phyloP scores from a whole-genome alignment of 1,284 basidiomycete species.

The Porogramme epimiltina region DNA sequence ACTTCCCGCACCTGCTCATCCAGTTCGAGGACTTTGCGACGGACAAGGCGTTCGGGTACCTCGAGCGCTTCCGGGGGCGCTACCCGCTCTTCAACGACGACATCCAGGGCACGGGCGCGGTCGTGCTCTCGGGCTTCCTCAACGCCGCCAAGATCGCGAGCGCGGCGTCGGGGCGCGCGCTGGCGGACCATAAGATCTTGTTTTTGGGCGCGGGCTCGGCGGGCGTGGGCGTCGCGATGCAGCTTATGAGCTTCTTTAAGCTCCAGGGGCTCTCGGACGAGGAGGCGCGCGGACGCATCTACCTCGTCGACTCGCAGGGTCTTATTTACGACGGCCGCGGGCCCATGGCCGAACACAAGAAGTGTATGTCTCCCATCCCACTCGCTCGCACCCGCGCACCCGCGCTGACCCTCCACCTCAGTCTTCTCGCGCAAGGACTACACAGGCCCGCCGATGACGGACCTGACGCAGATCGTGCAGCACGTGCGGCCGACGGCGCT shows the following conservation, averaged over 20 bases:
- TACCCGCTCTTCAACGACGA: constrained; percentile 93
- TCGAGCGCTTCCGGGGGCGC: constrained; percentile 71
- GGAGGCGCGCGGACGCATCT: constrained; percentile 81
- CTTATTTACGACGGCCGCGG: constrained; percentile 76
- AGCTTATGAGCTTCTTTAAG: constrained; percentile 89
- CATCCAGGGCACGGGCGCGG: constrained; percentile 79
- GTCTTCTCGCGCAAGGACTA: constrained; percentile 86
- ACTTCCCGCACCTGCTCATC: constrained; percentile 84
- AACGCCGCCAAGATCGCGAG: constrained; percentile 84
- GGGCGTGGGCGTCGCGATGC: constrained; percentile 88
- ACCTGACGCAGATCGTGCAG: constrained; percentile 81
- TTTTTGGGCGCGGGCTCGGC: constrained; percentile 92
- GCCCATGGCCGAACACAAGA: constrained; percentile 82
- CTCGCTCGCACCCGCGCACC: background rate
- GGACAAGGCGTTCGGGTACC: constrained; percentile 84
- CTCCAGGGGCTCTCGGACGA: constrained; percentile 75
- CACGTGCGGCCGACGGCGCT: constrained; percentile 91
- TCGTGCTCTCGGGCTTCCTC: constrained; percentile 89
- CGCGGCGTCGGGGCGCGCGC: constrained; percentile 66
- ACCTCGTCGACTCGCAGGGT: constrained; percentile 87
- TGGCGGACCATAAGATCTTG: constrained; percentile 83
- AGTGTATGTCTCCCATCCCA: constrained; percentile 48
- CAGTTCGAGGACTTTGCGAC: constrained; percentile 96
- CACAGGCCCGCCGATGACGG: constrained; percentile 70
- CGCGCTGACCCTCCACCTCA: constrained; percentile 27